Evolutionary conservation across 352 stramenopile species (phyloP).

Genomic region (Phytopythium aichiense): DNA sequence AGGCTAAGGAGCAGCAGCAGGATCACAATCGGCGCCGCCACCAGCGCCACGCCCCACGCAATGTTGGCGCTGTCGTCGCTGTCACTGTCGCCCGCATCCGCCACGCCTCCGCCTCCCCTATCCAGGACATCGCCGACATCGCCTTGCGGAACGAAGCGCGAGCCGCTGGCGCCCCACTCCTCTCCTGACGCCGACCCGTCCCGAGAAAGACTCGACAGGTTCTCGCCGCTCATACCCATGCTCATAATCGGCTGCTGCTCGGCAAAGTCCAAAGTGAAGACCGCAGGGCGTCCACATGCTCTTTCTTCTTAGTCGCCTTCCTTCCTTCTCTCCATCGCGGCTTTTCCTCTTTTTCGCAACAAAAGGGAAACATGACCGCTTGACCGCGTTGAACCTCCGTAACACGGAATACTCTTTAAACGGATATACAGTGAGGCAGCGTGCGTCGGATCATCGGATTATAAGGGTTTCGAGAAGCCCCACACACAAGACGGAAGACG

Average conservation of each 20-base stretch:
- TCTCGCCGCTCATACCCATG: background rate
- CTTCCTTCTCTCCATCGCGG: background rate
- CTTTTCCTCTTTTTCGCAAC: constrained; percentile 1
- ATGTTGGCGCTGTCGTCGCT: constrained; percentile 3
- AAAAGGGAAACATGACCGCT: background rate
- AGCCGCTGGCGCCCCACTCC: background rate
- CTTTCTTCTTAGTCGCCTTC: background rate
- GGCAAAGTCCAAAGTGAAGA: background rate
- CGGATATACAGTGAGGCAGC: background rate
- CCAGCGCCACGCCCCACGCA: constrained; percentile 5
- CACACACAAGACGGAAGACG: background rate
- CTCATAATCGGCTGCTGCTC: background rate
- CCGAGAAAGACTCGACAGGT: background rate
- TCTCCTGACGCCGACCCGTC: background rate
- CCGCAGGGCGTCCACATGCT: background rate
- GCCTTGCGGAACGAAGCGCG: background rate
- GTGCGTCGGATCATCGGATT: background rate
- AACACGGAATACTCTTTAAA: background rate
- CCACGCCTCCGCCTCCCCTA: background rate
- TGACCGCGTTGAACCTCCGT: background rate
- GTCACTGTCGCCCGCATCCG: background rate
- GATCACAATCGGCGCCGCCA: constrained; percentile 4
- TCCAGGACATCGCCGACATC: background rate
- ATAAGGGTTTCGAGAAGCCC: background rate
- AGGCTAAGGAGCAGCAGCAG: background rate